phyloP scores from a whole-genome alignment of 805 yeast species.

The Kluyveromyces dobzhanskii region DNA sequence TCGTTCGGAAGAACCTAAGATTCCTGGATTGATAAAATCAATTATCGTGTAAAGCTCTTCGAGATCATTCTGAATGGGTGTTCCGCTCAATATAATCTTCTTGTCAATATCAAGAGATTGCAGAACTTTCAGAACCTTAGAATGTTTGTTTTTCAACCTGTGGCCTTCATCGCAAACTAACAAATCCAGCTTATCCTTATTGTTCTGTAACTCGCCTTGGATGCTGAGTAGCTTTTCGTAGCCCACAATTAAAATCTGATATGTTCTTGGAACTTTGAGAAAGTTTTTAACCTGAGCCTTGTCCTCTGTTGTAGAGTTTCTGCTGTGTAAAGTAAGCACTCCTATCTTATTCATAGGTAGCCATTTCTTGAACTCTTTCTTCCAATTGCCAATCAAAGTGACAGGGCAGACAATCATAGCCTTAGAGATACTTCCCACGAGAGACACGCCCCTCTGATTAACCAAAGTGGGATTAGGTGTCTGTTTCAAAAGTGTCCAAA shows the following conservation, averaged over 20 bases:
- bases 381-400: constrained; percentile 82
- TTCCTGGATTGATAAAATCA: constrained; percentile 78
- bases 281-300: constrained; percentile 51
- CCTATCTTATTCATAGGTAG: constrained; percentile 56
- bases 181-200: constrained; percentile 44
- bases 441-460: constrained; percentile 29
- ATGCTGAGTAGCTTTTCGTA: constrained; percentile 70
- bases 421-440: constrained; percentile 38
- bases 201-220: constrained; percentile 40
- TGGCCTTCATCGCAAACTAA: constrained; percentile 95
- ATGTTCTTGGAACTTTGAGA: constrained; percentile 53
- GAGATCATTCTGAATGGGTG: constrained; percentile 91
- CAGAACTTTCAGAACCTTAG: constrained; percentile 62
- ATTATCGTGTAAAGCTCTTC: constrained; percentile 72
- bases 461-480: constrained; percentile 38
- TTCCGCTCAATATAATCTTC: constrained; percentile 70
- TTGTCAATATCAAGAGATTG: constrained; percentile 44
- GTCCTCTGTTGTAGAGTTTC: constrained; percentile 44
- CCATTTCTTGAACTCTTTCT: constrained; percentile 84
- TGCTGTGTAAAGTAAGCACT: constrained; percentile 50
- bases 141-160: constrained; percentile 65
- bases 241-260: constrained; percentile 78
- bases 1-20: constrained; percentile 52
- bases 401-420: constrained; percentile 86
- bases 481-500: constrained; percentile 77